A percentile compares a stretch with the other conserved stretches of the same genome.
Conservation (phyloP, 495 filamentous ascomycete genomes). For the Penicillium cosmopolitanum region DNA sequence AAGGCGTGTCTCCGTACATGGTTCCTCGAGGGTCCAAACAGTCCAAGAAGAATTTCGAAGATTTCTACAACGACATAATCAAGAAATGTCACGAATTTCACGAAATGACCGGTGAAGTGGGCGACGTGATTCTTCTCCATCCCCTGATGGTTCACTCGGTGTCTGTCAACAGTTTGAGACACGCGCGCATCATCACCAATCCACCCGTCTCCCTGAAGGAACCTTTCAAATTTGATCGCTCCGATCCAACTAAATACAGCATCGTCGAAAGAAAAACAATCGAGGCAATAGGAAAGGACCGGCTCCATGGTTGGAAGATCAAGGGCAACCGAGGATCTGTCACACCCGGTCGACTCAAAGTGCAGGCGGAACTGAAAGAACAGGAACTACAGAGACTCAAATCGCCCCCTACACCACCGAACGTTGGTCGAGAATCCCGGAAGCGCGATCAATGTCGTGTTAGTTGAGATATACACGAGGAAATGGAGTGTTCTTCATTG, state of each 20-base stretch:
- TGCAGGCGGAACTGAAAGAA: constrained; percentile 43
- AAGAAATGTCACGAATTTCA: constrained; percentile 57
- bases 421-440: neutral
- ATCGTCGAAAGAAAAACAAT: constrained; percentile 73
- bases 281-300: constrained; percentile 58
- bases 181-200: constrained; percentile 71
- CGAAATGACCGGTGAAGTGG: constrained; percentile 65
- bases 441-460: constrained; percentile 3
- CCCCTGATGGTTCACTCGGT: constrained; percentile 75
- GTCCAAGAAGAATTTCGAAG: constrained; percentile 40
- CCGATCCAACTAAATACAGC: constrained; percentile 59
- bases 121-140: constrained; percentile 72
- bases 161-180: constrained; percentile 61
- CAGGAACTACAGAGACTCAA: constrained; percentile 27
- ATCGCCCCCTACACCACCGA: neutral
- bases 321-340: constrained; percentile 53
- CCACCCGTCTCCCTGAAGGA: constrained; percentile 65
- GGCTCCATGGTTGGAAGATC: constrained; percentile 65
- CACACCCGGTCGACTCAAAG: constrained; percentile 48
- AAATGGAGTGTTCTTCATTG: no score
- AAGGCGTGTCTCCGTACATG: constrained; percentile 72
- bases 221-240: constrained; percentile 67
- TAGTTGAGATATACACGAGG: constrained; percentile 1
- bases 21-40: constrained; percentile 50
- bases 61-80: constrained; percentile 59